Evolutionary conservation across 108 stramenopile genomes (phyloP), one percentile per base, ranked within the genome.

Genomic region (Tribonema minus): DNA sequence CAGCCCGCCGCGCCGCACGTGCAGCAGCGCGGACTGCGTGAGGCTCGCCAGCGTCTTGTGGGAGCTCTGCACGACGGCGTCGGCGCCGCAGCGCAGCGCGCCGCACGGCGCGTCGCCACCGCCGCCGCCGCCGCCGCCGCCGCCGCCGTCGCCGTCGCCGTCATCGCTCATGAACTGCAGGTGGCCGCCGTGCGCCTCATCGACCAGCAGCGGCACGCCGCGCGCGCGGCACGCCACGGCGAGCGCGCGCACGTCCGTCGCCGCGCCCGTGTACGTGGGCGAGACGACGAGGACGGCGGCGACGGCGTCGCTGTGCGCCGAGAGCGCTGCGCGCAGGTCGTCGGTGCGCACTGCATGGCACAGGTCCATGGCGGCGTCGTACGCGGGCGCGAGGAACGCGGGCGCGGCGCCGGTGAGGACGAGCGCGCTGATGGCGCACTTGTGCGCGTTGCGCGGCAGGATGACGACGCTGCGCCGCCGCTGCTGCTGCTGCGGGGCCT

Each of bases 121-220:
- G 67, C 67, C 34, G 23, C 33, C 29, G 39, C 20, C 30, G 37
- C 67, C 15, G 3, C 33, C 26, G 67, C 29, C 15, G 2, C 34
- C 26, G 0, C 36, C 30, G 23, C 61, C 32, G 5, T 60, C 30
- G 4, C 4, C 59, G 12, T 31, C 76, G 34, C 7, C 39, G 28
- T 39, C 37, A 15, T 62, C 64, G 23, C 12, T 35, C 54, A 84
- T 65, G 26, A 84, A 84, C 7, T 60, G 35, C 26, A 85, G 76
- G 38, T 85, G 84, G 12, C 82, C 81, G 3, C 84, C 84, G 58
- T 85, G 84, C 12, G 84, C 84, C 76, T 85, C 84, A 64, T 85
- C 84, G 36, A 85, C 82, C n/a, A 85, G 35, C 15, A 85, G 70
- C n/a, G 84, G 82, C 0, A 85, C 76, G 28, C 38, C 70, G 32